Percentiles rank a stretch among this genome's conserved stretches.
Evolutionary conservation across 495 filamentous ascomycete species (phyloP).

Genomic region (Aspergillus biplanus): DNA sequence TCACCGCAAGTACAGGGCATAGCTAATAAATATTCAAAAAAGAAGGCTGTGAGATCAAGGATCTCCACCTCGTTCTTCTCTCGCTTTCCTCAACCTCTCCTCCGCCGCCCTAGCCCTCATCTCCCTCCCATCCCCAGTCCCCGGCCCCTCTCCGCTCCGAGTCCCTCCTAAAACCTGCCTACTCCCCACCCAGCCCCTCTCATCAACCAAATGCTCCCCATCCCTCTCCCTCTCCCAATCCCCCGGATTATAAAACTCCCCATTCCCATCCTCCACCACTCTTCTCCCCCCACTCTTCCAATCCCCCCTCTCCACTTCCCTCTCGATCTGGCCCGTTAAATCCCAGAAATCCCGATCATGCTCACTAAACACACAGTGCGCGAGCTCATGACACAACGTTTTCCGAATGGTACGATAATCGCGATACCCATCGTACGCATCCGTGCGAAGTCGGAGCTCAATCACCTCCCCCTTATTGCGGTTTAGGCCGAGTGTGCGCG

Average conservation of each 20-base stretch:
- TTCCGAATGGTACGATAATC: constrained; percentile 89
- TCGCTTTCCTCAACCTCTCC: constrained; percentile 64
- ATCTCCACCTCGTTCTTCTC: constrained; percentile 25
- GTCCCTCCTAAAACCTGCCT: constrained; percentile 77
- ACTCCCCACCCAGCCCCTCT: constrained; percentile 86
- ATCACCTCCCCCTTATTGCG: constrained; percentile 88
- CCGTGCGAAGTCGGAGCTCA: constrained; percentile 85
- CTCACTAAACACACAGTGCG: constrained; percentile 83
- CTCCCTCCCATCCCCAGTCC: constrained; percentile 61
- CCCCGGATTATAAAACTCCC: constrained; percentile 69
- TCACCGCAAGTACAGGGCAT: too few species aligned
- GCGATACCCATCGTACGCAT: constrained; percentile 91
- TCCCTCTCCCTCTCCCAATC: constrained; percentile 59
- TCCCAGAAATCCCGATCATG: constrained; percentile 92
- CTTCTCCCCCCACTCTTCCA: constrained; percentile 69
- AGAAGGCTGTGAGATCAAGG: background rate
- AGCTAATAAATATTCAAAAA: background rate
- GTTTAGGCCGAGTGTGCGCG: constrained; percentile 84
- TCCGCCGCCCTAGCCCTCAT: constrained; percentile 75
- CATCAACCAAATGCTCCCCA: constrained; percentile 60
- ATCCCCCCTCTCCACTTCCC: constrained; percentile 79
- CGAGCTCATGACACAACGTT: constrained; percentile 92
- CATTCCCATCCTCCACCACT: constrained; percentile 48
- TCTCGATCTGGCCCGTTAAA: constrained; percentile 81
- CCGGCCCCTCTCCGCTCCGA: constrained; percentile 27